Conservation (phyloP, 306 rosid species). For the Trichosanthes cucumerina region DNA sequence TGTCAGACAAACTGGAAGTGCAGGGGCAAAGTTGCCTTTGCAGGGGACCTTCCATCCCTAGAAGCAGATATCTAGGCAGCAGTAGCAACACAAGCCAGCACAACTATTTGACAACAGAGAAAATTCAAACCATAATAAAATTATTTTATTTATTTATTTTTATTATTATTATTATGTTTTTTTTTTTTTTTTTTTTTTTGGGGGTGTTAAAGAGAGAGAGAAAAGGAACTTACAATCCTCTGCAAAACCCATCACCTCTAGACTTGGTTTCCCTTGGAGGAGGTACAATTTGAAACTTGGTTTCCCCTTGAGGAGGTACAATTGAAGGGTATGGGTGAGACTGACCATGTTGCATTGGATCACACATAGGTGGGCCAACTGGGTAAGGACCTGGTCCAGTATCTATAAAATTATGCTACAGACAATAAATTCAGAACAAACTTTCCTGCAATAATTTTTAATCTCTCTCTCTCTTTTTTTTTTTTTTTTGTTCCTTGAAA, state of each 20-base stretch:
- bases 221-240: conserved; percentile 26
- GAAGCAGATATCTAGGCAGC: conserved; percentile 45
- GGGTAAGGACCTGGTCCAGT: conserved; percentile 10
- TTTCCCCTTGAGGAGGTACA: conserved; percentile 13
- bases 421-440: conserved; percentile 7
- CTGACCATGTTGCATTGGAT: conserved; percentile 15
- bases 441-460: background rate
- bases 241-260: conserved; percentile 40
- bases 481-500: background rate
- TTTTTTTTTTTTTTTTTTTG: background rate
- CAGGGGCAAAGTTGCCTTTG: background rate
- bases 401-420: background rate
- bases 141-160: too few species aligned
- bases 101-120: conserved; percentile 17
- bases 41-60: background rate
- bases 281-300: conserved; percentile 2
- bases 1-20: background rate
- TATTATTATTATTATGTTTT: too few species aligned
- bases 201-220: background rate
- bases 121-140: background rate
- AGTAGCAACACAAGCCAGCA: conserved; percentile 37
- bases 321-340: conserved; percentile 15
- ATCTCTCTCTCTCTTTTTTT: background rate
- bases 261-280: conserved; percentile 14
- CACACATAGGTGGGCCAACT: conserved; percentile 19